Base-by-base conservation (phyloP, 495 filamentous ascomycete genomes). In the Aspergillus sparsus region DNA sequence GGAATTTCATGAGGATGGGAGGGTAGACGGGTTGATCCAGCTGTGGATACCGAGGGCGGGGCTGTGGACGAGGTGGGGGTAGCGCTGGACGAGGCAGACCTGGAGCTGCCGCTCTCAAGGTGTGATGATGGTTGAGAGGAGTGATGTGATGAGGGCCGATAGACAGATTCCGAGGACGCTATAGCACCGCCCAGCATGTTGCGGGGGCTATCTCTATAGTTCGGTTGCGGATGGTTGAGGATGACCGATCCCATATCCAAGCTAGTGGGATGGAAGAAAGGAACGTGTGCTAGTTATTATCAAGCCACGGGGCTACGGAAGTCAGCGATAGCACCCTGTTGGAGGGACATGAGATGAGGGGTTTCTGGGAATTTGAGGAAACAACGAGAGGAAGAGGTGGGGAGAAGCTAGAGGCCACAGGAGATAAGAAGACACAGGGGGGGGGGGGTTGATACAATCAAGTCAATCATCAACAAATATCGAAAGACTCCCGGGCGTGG, bases 161-260 rank as follows among this genome's bases (percentile, higher is more conserved):
- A 77, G 34, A 67, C 66, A 15, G 73, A 62, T 65, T 82, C 74
- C 56, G 72, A 69, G 21, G 68, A 49, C 66, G 77, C 72, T 61
- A 74, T 62, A 61, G 74, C 67, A 66, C 74, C 76, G 72, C 77
- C 80, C 59, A 83, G 74, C 81, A 84, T 85, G 67, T 69, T 78
- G 73, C 70, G 70, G 63, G 70, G 62, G 65, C 71, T 69, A 61
- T 75, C 69, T 68, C 67, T 61, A 66, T 73, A 70, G 68, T 82
- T 69, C 68, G 74, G 72, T 68, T 70, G 76, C 69, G 79, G 71
- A 57, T 77, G 74, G 68, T 82, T 74, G 66, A 80, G 59, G 45
- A 75, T 61, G 53, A 79, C 71, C 61, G 76, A 77, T 70, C 74
- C 77, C 75, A 82, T 82, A 65, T 74, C 77, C 41, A 44, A 51